These are phyloP conservation scores for Coprinopsis cinerea DNA, from an alignment of 768 basidiomycete genomes.

Conservation along the genomic window DNA sequence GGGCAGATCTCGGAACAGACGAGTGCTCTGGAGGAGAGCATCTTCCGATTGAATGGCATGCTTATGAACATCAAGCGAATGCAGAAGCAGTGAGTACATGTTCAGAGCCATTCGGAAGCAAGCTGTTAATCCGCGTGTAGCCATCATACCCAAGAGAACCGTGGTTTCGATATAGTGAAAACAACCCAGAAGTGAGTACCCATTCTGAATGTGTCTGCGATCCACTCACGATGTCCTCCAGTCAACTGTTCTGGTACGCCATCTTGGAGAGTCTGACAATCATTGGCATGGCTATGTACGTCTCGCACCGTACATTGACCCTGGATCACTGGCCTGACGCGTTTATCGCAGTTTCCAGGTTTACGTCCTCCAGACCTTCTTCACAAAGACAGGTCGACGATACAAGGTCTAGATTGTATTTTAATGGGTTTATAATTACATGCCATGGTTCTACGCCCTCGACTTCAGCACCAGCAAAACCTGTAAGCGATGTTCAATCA, in stretches of 20 bases:
- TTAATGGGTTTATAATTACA: neutral
- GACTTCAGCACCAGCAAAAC: slow-evolving; percentile 21
- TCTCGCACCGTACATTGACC: slow-evolving; percentile 1
- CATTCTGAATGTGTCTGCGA: neutral
- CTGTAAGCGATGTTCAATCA: slow-evolving; percentile 7
- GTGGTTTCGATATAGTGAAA: slow-evolving; percentile 89
- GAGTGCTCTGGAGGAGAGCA: slow-evolving; percentile 88
- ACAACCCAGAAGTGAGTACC: slow-evolving; percentile 74
- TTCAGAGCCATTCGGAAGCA: no score
- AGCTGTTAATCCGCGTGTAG: slow-evolving; percentile 35
- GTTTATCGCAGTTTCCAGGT: slow-evolving; percentile 71
- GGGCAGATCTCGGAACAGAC: slow-evolving; percentile 91
- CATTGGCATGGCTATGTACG: slow-evolving; percentile 85
- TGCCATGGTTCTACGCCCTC: neutral
- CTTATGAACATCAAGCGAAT: slow-evolving; percentile 86
- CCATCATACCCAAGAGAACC: slow-evolving; percentile 90
- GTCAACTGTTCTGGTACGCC: slow-evolving; percentile 92
- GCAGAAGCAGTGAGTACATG: slow-evolving; percentile 93
- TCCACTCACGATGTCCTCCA: slow-evolving; percentile 22
- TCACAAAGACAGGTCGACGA: slow-evolving; percentile 85
- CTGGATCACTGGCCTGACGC: slow-evolving; percentile 7
- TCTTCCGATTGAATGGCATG: slow-evolving; percentile 85
- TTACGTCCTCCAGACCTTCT: slow-evolving; percentile 92
- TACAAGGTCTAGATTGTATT: slow-evolving; percentile 66
- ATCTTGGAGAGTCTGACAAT: slow-evolving; percentile 74